Evolutionary conservation across 2,329 filamentous ascomycete genomes (phyloP), one percentile per base, ranked within the genome.

Genomic region (Claviceps digitariae): DNA sequence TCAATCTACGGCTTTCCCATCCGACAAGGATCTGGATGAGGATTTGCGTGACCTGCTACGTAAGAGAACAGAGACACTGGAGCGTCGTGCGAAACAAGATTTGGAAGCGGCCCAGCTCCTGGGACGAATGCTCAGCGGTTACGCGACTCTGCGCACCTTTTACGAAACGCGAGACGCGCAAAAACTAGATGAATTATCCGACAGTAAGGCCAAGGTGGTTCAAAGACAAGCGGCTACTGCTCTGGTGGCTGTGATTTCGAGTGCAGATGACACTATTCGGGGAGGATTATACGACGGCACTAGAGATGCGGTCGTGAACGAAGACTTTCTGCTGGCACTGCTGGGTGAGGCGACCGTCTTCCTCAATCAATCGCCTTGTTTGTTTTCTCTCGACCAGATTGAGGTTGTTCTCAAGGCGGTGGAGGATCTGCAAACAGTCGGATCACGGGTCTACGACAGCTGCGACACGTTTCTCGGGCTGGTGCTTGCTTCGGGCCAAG

Each of bases 111-210:
- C 90, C 9, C 79, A 87, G 60, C 78, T 95, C 12, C 75, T 97
- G 3, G 87, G 90, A 48, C 86, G 85, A 56, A 85, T 90, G 69
- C 81, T 96, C 10, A 93, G 87, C 65, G 91, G 91, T 23, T 97
- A 97, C 63, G 91, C 90, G 23, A 95, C 90, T 0, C 74, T 97
- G 21, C 86, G 91, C 38, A 85, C 84, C 59, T 96, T 91, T 72
- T 97, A 95, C 67, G 85, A 90, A 57, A 77, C 90, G n/a, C 82
- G 91, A 49, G 91, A 97, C 63, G 57, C 63, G 13, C 59, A 60
- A 43, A 60, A 61, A 10, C 50, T 62, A n/a, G 61, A 64, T 31
- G 61, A 59, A 3, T 57, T 63, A 41, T 63, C 66, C 1, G 51
- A 63, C 3, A 56, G 65, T 25, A 71, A 72, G 54, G 76, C 82